Evolutionary conservation across 768 basidiomycete genomes (phyloP), one percentile per base, ranked within the genome.

Genomic region (Pleurotus pulmonarius): DNA sequence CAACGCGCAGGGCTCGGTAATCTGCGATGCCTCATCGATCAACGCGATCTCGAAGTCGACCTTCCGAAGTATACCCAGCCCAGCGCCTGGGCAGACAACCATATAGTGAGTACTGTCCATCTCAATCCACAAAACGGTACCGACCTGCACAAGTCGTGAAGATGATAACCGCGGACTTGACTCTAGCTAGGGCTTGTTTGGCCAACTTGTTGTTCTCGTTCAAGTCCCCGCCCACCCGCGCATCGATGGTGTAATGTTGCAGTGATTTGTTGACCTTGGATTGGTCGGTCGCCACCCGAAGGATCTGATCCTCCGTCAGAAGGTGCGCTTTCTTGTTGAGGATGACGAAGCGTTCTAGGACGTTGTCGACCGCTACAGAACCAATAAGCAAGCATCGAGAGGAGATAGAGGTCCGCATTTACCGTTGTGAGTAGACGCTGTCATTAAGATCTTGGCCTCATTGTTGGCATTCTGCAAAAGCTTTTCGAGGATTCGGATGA

Each of bases 381-480:
- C 26, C 1, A 29, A 29, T 29, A 6, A 29, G 26, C 6, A 29
- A 29, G 26, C 26, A 29, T 29, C 5, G 26, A 29, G 26, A 8
- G 26, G 26, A 29, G 26, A 29, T n/a, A n/a, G 5, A 29, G 26
- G 26, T 8, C 26, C 26, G 26, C 24, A 56, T 59, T 59, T 61
- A 82, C 85, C 85, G 57, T 87, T 87, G 60, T 86, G 84, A 0
- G 86, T 87, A 0, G 87, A 88, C 0, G 86, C 86, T 0, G 85
- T 85, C 85, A 87, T 85, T 22, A 87, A 70, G 22, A 88, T 81
- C 61, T 80, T 84, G 7, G 72, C 65, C 43, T 59, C 62, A 46
- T 65, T 62, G 59, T 59, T 57, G 65, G 61, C 58, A 26, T 60
- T 62, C 55, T 67, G 64, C 60, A 78, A 58, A 53, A 82, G 65